phyloP scores from a whole-genome alignment of 2,329 filamentous ascomycete species.

The Teratosphaeria epicoccoides region DNA sequence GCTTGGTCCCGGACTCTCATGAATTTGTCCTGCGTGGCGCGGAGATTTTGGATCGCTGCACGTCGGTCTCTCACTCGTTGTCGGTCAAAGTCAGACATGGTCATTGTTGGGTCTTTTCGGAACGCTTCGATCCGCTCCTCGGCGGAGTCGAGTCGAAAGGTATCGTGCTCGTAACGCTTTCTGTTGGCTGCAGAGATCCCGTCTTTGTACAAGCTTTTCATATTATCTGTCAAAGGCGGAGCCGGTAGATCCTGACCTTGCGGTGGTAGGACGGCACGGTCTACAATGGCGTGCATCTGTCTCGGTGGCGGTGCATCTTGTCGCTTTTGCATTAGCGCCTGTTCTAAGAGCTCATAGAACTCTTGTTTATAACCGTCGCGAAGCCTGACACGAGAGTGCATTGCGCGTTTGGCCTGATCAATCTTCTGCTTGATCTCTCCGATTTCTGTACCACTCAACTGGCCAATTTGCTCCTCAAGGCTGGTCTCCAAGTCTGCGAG shows the following conservation, averaged over 20 bases:
- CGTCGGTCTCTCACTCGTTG: neutral
- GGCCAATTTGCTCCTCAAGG: neutral
- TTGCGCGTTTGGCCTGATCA: neutral
- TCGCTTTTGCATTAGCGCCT: neutral
- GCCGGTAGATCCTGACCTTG: neutral
- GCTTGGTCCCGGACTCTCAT: neutral
- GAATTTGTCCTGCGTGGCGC: neutral
- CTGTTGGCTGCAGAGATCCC: neutral
- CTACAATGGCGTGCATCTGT: neutral
- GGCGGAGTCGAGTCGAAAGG: neutral
- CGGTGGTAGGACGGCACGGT: neutral
- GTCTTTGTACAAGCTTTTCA: neutral
- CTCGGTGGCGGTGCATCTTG: neutral
- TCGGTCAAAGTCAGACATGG: neutral
- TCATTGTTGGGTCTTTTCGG: neutral
- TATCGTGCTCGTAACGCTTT: neutral
- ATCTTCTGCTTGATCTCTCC: neutral
- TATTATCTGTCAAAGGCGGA: neutral
- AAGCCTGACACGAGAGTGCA: neutral
- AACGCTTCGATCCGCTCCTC: neutral
- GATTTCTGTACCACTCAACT: neutral
- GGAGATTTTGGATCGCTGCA: neutral
- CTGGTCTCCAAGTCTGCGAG: neutral
- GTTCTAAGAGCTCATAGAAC: neutral
- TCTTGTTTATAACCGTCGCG: neutral